These are phyloP conservation scores for Trichoderma reesei DNA, from an alignment of 495 filamentous ascomycete species.

Conservation along the genomic window DNA sequence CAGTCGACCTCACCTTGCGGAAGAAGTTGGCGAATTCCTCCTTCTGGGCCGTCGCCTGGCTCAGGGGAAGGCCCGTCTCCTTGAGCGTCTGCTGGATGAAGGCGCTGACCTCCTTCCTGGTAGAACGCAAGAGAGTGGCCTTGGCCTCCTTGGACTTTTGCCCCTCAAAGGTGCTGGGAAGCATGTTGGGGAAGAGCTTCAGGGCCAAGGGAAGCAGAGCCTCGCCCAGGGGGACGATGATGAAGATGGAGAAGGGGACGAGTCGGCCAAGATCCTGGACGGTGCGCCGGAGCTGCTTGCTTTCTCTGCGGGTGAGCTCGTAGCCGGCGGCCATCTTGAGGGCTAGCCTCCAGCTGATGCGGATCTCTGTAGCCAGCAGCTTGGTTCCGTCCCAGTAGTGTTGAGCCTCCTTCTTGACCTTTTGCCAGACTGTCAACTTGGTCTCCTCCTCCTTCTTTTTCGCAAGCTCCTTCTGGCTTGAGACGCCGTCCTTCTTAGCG, in stretches of 20 bases:
- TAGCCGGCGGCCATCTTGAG: conserved; percentile 98
- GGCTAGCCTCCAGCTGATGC: conserved; percentile 80
- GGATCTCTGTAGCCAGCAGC: conserved; percentile 82
- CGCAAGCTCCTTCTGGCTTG: conserved; percentile 19
- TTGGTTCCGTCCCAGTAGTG: conserved; percentile 99
- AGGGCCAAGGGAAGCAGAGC: conserved; percentile 87
- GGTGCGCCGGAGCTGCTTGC: conserved; percentile 84
- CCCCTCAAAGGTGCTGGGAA: conserved; percentile 94
- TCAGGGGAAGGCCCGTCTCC: conserved; percentile 86
- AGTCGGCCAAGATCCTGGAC: conserved; percentile 87
- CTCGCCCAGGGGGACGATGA: conserved; percentile 95
- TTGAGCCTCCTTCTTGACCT: conserved; percentile 79
- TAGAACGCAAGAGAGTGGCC: conserved; percentile 69
- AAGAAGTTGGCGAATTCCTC: conserved; percentile 98
- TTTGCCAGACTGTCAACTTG: conserved; percentile 80
- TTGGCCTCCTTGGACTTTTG: conserved; percentile 84
- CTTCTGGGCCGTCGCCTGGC: conserved; percentile 72
- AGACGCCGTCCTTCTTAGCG: conserved; percentile 19
- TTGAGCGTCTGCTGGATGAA: conserved; percentile 85
- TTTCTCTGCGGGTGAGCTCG: conserved; percentile 87
- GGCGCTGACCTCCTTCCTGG: conserved; percentile 84
- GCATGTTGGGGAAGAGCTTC: conserved; percentile 89
- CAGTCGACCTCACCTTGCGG: conserved; percentile 86
- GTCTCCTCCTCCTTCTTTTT: conserved; percentile 55
- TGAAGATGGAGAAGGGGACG: conserved; percentile 92